These are phyloP conservation scores for Podaxis carcinomalis DNA, from an alignment of 768 basidiomycete species.

Conservation along the genomic window DNA sequence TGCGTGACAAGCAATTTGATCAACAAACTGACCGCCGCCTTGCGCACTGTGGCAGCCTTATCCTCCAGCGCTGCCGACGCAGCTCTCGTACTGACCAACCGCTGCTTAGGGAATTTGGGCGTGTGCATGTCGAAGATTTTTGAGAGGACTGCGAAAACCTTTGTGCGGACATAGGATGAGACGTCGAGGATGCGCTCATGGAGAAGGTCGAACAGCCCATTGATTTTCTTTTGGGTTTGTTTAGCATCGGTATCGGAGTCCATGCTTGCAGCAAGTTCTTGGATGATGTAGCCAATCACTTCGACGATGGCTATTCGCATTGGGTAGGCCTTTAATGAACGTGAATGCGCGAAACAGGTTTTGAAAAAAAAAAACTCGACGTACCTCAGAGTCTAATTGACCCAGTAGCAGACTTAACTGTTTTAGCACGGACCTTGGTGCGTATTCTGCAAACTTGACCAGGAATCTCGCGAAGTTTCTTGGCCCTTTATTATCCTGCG, in stretches of 20 bases:
- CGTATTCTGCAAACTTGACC: slow-evolving; percentile 71
- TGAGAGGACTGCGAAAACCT: slow-evolving; percentile 73
- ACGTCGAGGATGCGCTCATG: slow-evolving; percentile 85
- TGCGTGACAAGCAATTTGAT: slow-evolving; percentile 78
- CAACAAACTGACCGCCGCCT: slow-evolving; percentile 73
- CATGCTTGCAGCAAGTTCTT: slow-evolving; percentile 62
- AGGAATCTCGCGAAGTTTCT: slow-evolving; percentile 84
- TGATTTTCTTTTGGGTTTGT: slow-evolving; percentile 69
- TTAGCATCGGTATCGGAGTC: slow-evolving; percentile 44
- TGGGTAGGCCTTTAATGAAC: slow-evolving; percentile 69
- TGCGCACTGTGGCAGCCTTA: slow-evolving; percentile 86
- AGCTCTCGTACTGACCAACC: slow-evolving; percentile 69
- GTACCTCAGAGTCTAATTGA: slow-evolving; percentile 90
- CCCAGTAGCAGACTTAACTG: slow-evolving; percentile 81
- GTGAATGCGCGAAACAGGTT: neutral
- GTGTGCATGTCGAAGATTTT: slow-evolving; percentile 70
- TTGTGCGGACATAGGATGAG: slow-evolving; percentile 87
- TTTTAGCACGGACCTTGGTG: slow-evolving; percentile 79
- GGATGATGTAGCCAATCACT: slow-evolving; percentile 80
- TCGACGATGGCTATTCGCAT: slow-evolving; percentile 96
- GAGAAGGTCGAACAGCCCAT: slow-evolving; percentile 76
- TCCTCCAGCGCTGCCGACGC: slow-evolving; percentile 83
- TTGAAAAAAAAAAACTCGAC: slow-evolving; percentile 11
- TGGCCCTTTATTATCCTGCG: slow-evolving; percentile 84
- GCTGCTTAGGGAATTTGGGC: slow-evolving; percentile 80